phyloP scores from a whole-genome alignment of 495 filamentous ascomycete genomes.

The Clohesyomyces aquaticus region DNA sequence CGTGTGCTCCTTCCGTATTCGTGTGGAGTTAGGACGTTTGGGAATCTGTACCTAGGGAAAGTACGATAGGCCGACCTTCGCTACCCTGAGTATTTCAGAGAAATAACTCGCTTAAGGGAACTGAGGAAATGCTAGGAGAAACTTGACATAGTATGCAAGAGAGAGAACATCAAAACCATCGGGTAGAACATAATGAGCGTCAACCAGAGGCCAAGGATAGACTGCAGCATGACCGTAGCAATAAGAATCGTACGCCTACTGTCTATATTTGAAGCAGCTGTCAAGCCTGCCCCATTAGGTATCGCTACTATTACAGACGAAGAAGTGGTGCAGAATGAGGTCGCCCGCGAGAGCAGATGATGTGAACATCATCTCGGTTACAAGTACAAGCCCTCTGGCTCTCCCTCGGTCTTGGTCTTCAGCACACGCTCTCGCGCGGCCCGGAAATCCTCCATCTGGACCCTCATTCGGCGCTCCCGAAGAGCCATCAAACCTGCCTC shows the following conservation, averaged over 20 bases:
- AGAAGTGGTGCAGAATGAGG: not conserved
- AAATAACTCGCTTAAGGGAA: too few relatives aligned
- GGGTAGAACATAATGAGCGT: too few relatives aligned
- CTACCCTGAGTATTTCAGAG: too few relatives aligned
- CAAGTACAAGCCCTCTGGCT: constrained; percentile 98
- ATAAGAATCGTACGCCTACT: not conserved
- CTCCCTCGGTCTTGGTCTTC: constrained; percentile 98
- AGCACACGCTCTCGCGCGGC: constrained; percentile 89
- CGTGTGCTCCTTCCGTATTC: too few relatives aligned
- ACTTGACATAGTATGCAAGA: too few relatives aligned
- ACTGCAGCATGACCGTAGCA: too few relatives aligned
- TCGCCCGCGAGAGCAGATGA: not conserved
- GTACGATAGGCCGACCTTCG: too few relatives aligned
- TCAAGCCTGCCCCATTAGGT: not conserved
- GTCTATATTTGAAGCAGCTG: not conserved
- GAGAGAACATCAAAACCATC: too few relatives aligned
- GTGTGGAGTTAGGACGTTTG: too few relatives aligned
- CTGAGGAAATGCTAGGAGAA: too few relatives aligned
- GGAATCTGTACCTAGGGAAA: too few relatives aligned
- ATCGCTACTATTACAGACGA: constrained; percentile 15
- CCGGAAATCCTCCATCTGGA: constrained; percentile 98
- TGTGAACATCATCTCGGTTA: constrained; percentile 56
- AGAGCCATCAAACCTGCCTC: constrained; percentile 96
- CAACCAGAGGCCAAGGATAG: too few relatives aligned
- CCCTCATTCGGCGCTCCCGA: constrained; percentile 93